phyloP scores from a whole-genome alignment of 208 protist genomes.

The Leishmania braziliensis region DNA sequence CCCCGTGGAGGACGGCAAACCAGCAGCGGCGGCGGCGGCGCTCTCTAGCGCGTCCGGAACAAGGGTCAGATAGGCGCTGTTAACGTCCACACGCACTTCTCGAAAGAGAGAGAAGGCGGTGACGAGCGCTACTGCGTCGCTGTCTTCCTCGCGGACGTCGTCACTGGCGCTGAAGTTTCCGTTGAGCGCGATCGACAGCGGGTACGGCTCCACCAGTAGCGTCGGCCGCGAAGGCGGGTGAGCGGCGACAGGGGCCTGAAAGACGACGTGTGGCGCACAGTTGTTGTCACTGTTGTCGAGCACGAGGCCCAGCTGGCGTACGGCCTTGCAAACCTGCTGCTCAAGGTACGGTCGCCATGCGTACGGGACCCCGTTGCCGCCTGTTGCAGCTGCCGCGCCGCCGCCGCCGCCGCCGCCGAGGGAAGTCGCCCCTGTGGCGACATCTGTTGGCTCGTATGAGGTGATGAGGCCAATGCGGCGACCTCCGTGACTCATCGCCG shows the following conservation, averaged over 20 bases:
- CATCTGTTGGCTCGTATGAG: constrained; percentile 50
- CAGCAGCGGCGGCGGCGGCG: background rate
- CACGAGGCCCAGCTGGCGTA: constrained; percentile 38
- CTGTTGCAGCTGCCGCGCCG: background rate
- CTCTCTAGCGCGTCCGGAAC: constrained; percentile 34
- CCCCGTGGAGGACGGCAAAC: background rate
- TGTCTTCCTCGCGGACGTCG: constrained; percentile 45
- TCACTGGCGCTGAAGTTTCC: constrained; percentile 52
- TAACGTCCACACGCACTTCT: constrained; percentile 39
- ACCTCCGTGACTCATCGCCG: constrained; percentile 42
- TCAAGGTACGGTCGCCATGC: constrained; percentile 40
- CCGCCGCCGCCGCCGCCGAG: background rate
- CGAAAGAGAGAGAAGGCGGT: constrained; percentile 41
- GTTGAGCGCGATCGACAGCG: constrained; percentile 33
- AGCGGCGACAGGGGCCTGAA: constrained; percentile 12
- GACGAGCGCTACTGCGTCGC: constrained; percentile 23
- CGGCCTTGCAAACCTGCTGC: constrained; percentile 34
- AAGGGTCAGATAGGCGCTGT: constrained; percentile 39
- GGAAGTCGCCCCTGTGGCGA: background rate
- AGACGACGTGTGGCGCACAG: constrained; percentile 9
- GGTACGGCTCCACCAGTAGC: constrained; percentile 56
- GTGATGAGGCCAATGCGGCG: constrained; percentile 62
- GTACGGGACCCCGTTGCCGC: constrained; percentile 12
- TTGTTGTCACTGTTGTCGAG: constrained; percentile 6
- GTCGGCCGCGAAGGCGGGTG: constrained; percentile 15